Evolutionary conservation across 768 basidiomycete species (phyloP).

Genomic region (Fomitopsis pulvina): DNA sequence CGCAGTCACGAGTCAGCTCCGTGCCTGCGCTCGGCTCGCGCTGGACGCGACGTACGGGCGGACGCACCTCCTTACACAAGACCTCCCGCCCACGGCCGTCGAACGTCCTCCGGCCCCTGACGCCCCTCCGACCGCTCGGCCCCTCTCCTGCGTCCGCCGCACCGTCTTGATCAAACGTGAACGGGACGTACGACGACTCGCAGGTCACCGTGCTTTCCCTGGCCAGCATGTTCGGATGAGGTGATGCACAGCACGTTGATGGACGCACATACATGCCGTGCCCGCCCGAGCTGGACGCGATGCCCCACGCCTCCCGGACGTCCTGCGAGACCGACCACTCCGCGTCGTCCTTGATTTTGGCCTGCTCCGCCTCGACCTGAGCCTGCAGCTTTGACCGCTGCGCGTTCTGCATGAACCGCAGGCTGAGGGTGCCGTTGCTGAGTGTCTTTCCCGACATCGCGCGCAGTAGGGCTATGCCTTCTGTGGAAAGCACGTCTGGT

Average conservation of each 20-base stretch:
- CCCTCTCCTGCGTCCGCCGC: constrained; percentile 11
- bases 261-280: constrained; percentile 9
- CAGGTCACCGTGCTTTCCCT: constrained; percentile 25
- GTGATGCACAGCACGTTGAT: neutral
- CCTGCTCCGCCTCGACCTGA: constrained; percentile 43
- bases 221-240: neutral
- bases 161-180: constrained; percentile 42
- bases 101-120: constrained; percentile 48
- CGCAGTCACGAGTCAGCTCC: neutral
- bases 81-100: constrained; percentile 44
- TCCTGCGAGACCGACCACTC: constrained; percentile 57
- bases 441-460: constrained; percentile 45
- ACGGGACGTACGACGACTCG: constrained; percentile 62
- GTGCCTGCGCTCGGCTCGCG: no score
- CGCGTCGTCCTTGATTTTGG: constrained; percentile 54
- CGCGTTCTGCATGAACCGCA: constrained; percentile 72
- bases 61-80: constrained; percentile 20
- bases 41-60: no score
- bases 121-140: constrained; percentile 1
- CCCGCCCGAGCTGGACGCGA: constrained; percentile 2
- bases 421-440: constrained; percentile 56
- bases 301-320: constrained; percentile 47
- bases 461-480: no score
- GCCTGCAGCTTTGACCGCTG: constrained; percentile 46
- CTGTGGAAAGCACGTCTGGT: no score